Percentiles rank a stretch among this genome's conserved stretches.
These are phyloP conservation scores for Geranium rotundifolium DNA, from an alignment of 345 rosid species.

Conservation along the genomic window DNA sequence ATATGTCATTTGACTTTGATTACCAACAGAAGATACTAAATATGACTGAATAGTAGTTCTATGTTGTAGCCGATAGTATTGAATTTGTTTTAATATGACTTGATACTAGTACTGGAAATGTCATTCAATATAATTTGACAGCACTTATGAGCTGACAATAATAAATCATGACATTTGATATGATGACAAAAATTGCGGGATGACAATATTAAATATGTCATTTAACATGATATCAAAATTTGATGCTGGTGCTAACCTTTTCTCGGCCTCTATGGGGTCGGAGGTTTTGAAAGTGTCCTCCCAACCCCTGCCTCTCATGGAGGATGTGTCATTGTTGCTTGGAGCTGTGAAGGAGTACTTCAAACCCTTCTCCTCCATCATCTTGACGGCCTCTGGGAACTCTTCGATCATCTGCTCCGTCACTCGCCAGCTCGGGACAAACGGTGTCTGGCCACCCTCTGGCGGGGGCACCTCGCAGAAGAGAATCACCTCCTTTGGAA, in stretches of 20 bases:
- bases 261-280: slow-evolving; percentile 37
- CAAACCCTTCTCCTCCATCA: slow-evolving; percentile 46
- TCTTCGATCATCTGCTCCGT: slow-evolving; percentile 48
- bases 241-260: slow-evolving; percentile 13
- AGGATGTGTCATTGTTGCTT: slow-evolving; percentile 27
- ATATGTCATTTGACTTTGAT: too few species aligned
- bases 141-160: too few species aligned
- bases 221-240: background rate
- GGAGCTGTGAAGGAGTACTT: slow-evolving; percentile 36
- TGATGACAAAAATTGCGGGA: too few species aligned
- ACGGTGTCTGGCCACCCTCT: slow-evolving; percentile 58
- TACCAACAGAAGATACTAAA: too few species aligned
- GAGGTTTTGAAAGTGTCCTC: slow-evolving; percentile 50
- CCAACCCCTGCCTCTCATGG: slow-evolving; percentile 64
- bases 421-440: slow-evolving; percentile 60
- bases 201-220: too few species aligned
- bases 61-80: too few species aligned
- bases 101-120: too few species aligned
- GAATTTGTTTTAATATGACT: too few species aligned
- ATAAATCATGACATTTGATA: too few species aligned
- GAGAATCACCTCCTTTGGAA: slow-evolving; percentile 34
- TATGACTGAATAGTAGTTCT: too few species aligned
- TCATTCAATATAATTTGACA: too few species aligned
- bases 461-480: slow-evolving; percentile 60
- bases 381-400: slow-evolving; percentile 48